Evolutionary conservation across 1,139 yeast species (phyloP).

Genomic region (Candida gigantensis): DNA sequence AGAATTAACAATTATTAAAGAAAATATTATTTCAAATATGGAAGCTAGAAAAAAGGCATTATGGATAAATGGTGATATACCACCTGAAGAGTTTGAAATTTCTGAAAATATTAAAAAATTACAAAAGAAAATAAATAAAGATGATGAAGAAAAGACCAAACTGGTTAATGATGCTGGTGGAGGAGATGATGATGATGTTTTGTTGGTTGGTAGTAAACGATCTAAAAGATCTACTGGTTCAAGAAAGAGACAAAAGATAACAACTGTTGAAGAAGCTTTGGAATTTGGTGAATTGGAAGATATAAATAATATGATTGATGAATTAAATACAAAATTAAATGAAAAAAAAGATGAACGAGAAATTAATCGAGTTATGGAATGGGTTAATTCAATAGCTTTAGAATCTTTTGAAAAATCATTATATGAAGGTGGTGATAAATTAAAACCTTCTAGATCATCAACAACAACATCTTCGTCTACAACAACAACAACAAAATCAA

Average conservation of each 20-base stretch:
- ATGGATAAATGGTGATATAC: conserved; percentile 33
- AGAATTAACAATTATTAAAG: conserved; percentile 58
- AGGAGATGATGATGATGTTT: conserved; percentile 23
- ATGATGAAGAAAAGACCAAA: conserved; percentile 8
- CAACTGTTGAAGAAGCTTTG: conserved; percentile 29
- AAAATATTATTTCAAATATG: conserved; percentile 57
- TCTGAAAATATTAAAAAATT: conserved; percentile 36
- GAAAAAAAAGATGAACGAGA: conserved; percentile 40
- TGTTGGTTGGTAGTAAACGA: conserved; percentile 31
- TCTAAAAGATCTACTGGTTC: conserved; percentile 19
- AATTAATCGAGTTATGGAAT: conserved; percentile 49
- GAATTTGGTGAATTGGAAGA: conserved; percentile 32
- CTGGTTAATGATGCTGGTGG: conserved; percentile 12
- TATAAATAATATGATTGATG: conserved; percentile 26
- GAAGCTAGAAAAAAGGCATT: conserved; percentile 58
- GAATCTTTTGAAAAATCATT: conserved; percentile 53
- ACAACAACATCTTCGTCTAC: too few species aligned
- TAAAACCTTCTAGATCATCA: conserved; percentile 23
- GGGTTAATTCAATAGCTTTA: conserved; percentile 62
- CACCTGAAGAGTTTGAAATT: conserved; percentile 45
- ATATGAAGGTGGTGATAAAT: conserved; percentile 57
- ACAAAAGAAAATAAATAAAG: conserved; percentile 1
- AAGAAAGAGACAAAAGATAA: conserved; percentile 25
- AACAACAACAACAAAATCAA: conserved; percentile 26
- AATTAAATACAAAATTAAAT: conserved; percentile 29